These are phyloP conservation scores for Cercis canadensis DNA, from an alignment of 306 rosid species.

Conservation along the genomic window DNA sequence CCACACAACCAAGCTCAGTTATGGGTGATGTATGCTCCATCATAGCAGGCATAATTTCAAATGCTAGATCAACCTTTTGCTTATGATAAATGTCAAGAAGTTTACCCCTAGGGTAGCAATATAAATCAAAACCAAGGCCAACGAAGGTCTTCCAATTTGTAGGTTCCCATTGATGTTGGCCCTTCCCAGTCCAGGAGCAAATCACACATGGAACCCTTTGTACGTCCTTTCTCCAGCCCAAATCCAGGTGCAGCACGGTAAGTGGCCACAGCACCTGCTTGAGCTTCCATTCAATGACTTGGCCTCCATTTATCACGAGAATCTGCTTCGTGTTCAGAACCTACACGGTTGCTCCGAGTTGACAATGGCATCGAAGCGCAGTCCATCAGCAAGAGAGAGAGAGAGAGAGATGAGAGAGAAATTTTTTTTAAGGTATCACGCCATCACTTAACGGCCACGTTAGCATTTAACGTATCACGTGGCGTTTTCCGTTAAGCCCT, in stretches of 20 bases:
- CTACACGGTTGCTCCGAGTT: constrained; percentile 53
- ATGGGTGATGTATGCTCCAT: constrained; percentile 53
- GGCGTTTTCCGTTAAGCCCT: too few species aligned
- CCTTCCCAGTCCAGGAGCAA: constrained; percentile 75
- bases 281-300: constrained; percentile 70
- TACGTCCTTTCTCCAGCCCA: constrained; percentile 70
- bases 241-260: constrained; percentile 83
- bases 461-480: too few species aligned
- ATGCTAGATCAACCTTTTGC: constrained; percentile 48
- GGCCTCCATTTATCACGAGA: constrained; percentile 87
- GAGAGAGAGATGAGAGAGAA: too few species aligned
- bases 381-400: too few species aligned
- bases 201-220: constrained; percentile 55
- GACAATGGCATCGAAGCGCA: too few species aligned
- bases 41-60: constrained; percentile 51
- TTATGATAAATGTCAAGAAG: constrained; percentile 74
- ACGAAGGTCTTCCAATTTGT: constrained; percentile 58
- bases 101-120: constrained; percentile 72
- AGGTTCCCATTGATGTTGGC: constrained; percentile 43
- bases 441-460: too few species aligned
- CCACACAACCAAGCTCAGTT: constrained; percentile 46
- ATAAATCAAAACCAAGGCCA: constrained; percentile 43
- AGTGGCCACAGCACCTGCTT: constrained; percentile 59
- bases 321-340: constrained; percentile 65
- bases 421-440: too few species aligned